Evolutionary conservation across 139 green algal species (phyloP), one percentile per base, ranked within the genome.

Genomic region (Micractinium conductrix): DNA sequence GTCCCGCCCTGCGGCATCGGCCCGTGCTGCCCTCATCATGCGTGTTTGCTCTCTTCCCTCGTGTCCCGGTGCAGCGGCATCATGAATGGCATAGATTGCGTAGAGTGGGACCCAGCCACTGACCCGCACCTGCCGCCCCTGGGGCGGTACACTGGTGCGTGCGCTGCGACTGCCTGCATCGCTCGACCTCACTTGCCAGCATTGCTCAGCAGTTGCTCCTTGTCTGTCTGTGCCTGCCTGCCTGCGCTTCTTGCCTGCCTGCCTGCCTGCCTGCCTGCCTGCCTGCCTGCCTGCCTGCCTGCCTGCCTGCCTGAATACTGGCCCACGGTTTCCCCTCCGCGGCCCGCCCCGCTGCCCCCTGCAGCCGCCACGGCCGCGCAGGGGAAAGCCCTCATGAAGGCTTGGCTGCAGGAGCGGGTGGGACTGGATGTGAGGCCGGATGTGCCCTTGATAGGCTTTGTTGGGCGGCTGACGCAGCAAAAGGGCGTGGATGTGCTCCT

Each of bases 401-500:
- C 84, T 1, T 50, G 78, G 45, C 83, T 98, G 67, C 94, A 96
- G 89, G 30, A 53, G 60, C 50, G 37, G 14, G 76, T 96, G 69
- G 95, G 92, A 17, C 90, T 98, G 44, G 58, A 75, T 0, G 43
- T 86, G 1, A 74, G 92, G 70, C 81, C 90, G 0, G 48, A 62
- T 8, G 87, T 79, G 21, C 92, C 93, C 1, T 84, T 98, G 44
- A 81, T 98, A 63, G 94, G 67, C 2, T 96, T 95, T 85, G 84
- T 98, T 6, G 94, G 95, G 2, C 91, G 95, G 44, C 87, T 98
- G 53, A 92, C 93, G 44, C 58, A 88, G 16, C 95, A 98, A 84
- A 98, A 98, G 86, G 95, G 95, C 16, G 91, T 93, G 45, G 95
- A 98, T 83, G 87, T 97, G 22, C 43, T 98, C 19, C 86, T 98